Evolutionary conservation across 2,329 filamentous ascomycete species (phyloP).

Genomic region (Xylariaceae sp.): DNA sequence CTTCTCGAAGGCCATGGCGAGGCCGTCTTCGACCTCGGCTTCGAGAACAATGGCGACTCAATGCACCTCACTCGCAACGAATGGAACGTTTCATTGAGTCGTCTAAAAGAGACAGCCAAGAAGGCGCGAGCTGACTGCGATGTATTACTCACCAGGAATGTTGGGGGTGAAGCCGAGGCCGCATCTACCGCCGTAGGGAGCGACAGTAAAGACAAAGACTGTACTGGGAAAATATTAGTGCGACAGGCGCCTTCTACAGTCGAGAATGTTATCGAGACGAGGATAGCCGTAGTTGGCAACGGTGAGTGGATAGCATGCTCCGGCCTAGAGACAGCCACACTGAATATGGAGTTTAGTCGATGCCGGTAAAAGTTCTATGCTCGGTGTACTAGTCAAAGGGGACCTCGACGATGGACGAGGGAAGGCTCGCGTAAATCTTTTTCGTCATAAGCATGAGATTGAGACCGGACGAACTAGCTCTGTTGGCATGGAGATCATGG

Average conservation of each 20-base stretch:
- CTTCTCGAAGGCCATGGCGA: constrained; percentile 86
- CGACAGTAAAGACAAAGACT: constrained; percentile 69
- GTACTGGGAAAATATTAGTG: constrained; percentile 84
- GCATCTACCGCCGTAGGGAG: constrained; percentile 50
- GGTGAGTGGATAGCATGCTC: constrained; percentile 49
- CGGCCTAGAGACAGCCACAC: constrained; percentile 11
- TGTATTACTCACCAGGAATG: constrained; percentile 85
- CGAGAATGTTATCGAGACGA: constrained; percentile 90
- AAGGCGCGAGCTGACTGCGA: constrained; percentile 73
- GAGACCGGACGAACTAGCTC: constrained; percentile 94
- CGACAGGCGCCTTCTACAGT: constrained; percentile 72
- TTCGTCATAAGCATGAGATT: constrained; percentile 96
- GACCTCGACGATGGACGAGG: constrained; percentile 93
- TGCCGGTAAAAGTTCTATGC: constrained; percentile 93
- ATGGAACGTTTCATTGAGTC: constrained; percentile 72
- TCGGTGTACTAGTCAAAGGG: constrained; percentile 94
- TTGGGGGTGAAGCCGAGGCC: constrained; percentile 76
- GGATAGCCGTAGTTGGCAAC: constrained; percentile 96
- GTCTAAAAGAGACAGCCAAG: constrained; percentile 67
- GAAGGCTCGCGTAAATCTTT: constrained; percentile 91
- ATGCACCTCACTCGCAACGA: constrained; percentile 76
- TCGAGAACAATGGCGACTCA: constrained; percentile 85
- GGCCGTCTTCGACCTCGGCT: constrained; percentile 86
- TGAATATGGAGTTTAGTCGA: constrained; percentile 63
- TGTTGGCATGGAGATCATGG: constrained; percentile 98